Percentiles rank a stretch among this genome's conserved stretches.
Conservation (phyloP, 2,329 filamentous ascomycete species). For the Colletotrichum zoysiae region DNA sequence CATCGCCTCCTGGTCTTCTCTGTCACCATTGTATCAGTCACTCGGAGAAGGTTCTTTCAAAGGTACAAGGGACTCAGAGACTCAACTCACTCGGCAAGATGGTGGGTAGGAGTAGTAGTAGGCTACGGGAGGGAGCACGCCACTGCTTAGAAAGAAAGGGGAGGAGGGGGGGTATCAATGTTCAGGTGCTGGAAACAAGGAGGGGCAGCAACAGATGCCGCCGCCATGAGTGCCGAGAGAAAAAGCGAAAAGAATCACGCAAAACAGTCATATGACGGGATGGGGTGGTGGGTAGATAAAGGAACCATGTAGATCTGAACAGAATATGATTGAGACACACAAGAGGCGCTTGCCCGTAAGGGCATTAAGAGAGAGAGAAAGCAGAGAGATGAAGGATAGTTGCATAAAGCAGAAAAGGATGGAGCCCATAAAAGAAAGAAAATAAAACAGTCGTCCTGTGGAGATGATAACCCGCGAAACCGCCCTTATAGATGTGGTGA, state of each 20-base stretch:
- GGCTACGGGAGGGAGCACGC: neutral
- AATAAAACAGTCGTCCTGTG: constrained; percentile 1
- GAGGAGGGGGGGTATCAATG: constrained; percentile 41
- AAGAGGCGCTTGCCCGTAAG: neutral
- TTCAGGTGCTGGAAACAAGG: constrained; percentile 10
- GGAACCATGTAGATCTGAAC: neutral
- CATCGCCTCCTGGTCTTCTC: neutral
- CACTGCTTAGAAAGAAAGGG: neutral
- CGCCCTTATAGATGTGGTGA: constrained; percentile 2
- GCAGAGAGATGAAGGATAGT: neutral
- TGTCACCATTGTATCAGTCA: neutral
- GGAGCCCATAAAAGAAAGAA: neutral
- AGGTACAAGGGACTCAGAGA: neutral
- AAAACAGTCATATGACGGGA: neutral
- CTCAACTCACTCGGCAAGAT: neutral
- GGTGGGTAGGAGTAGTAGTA: neutral
- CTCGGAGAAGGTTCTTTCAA: neutral
- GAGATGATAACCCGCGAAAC: constrained; percentile 14
- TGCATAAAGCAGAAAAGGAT: neutral
- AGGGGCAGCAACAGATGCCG: neutral
- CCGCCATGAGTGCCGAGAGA: constrained; percentile 3
- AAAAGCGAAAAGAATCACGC: constrained; percentile 7
- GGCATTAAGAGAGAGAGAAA: constrained; percentile 22
- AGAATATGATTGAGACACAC: constrained; percentile 6
- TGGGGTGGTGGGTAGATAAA: constrained; percentile 3